A percentile compares a stretch with the other conserved stretches of the same genome.
phyloP scores from a whole-genome alignment of 495 filamentous ascomycete species.

The Penicillium roqueforti region DNA sequence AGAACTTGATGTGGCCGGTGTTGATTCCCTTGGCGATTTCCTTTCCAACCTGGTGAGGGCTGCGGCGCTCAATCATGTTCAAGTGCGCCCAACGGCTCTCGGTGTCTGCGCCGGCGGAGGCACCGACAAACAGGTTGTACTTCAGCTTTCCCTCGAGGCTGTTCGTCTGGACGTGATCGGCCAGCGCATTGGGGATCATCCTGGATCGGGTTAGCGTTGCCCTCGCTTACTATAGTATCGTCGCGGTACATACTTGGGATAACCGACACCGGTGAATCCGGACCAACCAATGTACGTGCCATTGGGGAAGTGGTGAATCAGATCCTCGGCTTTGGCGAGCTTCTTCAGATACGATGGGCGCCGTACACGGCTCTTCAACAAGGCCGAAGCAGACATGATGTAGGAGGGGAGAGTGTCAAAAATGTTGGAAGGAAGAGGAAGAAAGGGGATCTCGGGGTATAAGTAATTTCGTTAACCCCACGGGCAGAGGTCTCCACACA shows the following conservation, averaged over 20 bases:
- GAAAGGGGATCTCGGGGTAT: slow-evolving; percentile 16
- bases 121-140: slow-evolving; percentile 84
- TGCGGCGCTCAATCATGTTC: slow-evolving; percentile 84
- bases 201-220: slow-evolving; percentile 34
- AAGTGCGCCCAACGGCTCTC: slow-evolving; percentile 84
- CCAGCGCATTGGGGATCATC: slow-evolving; percentile 78
- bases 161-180: slow-evolving; percentile 89
- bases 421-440: slow-evolving; percentile 7
- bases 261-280: slow-evolving; percentile 88
- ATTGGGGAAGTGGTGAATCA: slow-evolving; percentile 77
- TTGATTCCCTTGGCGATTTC: slow-evolving; percentile 90
- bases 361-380: slow-evolving; percentile 68
- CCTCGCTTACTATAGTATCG: background rate
- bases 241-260: slow-evolving; percentile 69
- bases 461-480: slow-evolving; percentile 23
- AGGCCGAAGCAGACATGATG: slow-evolving; percentile 60
- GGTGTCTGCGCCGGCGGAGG: slow-evolving; percentile 83
- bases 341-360: slow-evolving; percentile 77
- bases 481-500: slow-evolving; percentile 11
- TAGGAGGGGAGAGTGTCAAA: slow-evolving; percentile 12
- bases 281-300: slow-evolving; percentile 83
- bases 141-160: slow-evolving; percentile 76
- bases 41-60: slow-evolving; percentile 89
- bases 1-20: slow-evolving; percentile 82
- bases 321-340: slow-evolving; percentile 72